A percentile compares a stretch with the other conserved stretches of the same genome.
These are phyloP conservation scores for Phytopythium oedochilum DNA, from an alignment of 352 stramenopile species.

Conservation along the genomic window DNA sequence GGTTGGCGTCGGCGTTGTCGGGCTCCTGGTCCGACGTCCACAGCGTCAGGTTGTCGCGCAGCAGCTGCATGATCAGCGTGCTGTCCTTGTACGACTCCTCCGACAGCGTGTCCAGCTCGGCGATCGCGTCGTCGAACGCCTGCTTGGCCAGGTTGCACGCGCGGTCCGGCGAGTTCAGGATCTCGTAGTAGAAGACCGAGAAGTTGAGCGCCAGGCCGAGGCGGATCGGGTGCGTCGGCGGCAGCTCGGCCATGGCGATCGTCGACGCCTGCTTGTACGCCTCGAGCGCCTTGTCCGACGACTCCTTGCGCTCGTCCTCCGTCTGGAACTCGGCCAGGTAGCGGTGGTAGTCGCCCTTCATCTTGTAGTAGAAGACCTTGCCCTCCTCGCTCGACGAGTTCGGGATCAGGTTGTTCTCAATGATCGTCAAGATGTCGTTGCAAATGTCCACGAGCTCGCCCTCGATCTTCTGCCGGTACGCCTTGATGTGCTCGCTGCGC, in stretches of 20 bases:
- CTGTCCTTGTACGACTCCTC: constrained; percentile 99
- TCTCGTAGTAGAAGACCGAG: constrained; percentile 99
- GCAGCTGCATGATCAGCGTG: constrained; percentile 99
- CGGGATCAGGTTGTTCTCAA: constrained; percentile 97
- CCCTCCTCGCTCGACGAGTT: constrained; percentile 96
- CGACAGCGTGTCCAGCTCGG: constrained; percentile 98
- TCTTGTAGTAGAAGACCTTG: constrained; percentile 99
- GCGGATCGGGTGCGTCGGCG: constrained; percentile 98
- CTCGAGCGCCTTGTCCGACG: constrained; percentile 79
- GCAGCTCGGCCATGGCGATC: constrained; percentile 95
- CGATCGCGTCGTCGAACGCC: constrained; percentile 99
- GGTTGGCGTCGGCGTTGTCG: constrained; percentile 85
- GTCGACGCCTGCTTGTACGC: constrained; percentile 79
- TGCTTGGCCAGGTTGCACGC: constrained; percentile 94
- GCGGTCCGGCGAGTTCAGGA: constrained; percentile 94
- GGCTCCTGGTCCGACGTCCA: constrained; percentile 97
- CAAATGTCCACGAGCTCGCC: constrained; percentile 96
- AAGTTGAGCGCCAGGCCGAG: constrained; percentile 99
- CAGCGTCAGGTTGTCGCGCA: constrained; percentile 99
- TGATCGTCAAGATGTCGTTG: constrained; percentile 97
- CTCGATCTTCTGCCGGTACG: constrained; percentile 98
- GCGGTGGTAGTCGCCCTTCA: constrained; percentile 99
- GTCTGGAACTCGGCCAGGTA: constrained; percentile 99
- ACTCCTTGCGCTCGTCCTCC: constrained; percentile 94
- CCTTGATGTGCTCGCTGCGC: constrained; percentile 74